Conservation (phyloP, 2,329 filamentous ascomycete genomes). For the Pyrenophora teres region DNA sequence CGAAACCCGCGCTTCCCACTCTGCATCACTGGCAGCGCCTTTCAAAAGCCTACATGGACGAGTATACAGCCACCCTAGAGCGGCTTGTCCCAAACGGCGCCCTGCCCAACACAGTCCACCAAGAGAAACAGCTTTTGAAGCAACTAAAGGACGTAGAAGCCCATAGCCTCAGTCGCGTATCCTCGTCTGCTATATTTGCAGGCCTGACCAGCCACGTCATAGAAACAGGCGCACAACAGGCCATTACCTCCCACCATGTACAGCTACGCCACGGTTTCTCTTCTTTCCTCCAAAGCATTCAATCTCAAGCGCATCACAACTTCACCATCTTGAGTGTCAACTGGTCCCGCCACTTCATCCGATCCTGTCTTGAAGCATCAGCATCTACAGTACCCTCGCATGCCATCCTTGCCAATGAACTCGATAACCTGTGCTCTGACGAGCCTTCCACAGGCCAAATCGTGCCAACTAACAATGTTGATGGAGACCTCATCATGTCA, state of each 20-base stretch:
- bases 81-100: conserved; percentile 28
- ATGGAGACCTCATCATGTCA: conserved; percentile 38
- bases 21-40: conserved; percentile 46
- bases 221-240: conserved; percentile 24
- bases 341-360: conserved; percentile 54
- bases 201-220: conserved; percentile 44
- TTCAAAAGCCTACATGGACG: conserved; percentile 49
- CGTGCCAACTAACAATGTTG: not conserved
- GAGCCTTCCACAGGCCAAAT: conserved; percentile 26
- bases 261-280: conserved; percentile 46
- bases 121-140: conserved; percentile 48
- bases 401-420: conserved; percentile 29
- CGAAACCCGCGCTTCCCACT: conserved; percentile 27
- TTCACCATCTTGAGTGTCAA: conserved; percentile 54
- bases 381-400: not conserved
- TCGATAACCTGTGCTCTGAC: conserved; percentile 21
- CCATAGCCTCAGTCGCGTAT: conserved; percentile 49
- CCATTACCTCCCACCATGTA: conserved; percentile 39
- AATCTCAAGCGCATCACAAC: conserved; percentile 4
- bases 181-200: conserved; percentile 47
- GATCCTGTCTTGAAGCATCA: conserved; percentile 27
- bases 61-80: conserved; percentile 44
- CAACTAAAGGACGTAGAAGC: conserved; percentile 48
- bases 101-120: conserved; percentile 36
- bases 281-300: conserved; percentile 36